A percentile compares a stretch with the other conserved stretches of the same genome.
Evolutionary conservation across 345 rosid species (phyloP).

Genomic region (Turritis glabra): DNA sequence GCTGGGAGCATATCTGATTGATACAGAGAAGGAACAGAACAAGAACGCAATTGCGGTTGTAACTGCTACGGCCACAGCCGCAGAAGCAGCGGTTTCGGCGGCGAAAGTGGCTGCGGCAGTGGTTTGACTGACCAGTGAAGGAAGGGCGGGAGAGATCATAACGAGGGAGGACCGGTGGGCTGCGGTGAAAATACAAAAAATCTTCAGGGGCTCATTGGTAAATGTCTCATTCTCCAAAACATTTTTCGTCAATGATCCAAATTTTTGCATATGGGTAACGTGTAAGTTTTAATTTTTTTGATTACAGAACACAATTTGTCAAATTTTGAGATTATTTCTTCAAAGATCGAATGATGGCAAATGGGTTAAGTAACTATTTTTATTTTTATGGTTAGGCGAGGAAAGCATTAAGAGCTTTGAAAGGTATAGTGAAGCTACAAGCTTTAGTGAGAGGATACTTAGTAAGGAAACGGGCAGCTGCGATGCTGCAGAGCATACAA

Average conservation of each 20-base stretch:
- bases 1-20: slow-evolving; percentile 45
- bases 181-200: slow-evolving; percentile 57
- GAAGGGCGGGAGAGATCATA: slow-evolving; percentile 37
- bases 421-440: slow-evolving; percentile 76
- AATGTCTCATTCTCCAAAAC: background rate
- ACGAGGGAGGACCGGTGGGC: slow-evolving; percentile 51
- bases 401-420: slow-evolving; percentile 77
- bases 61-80: slow-evolving; percentile 52
- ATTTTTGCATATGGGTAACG: too few relatives aligned
- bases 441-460: slow-evolving; percentile 82
- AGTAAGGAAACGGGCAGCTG: slow-evolving; percentile 66
- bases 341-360: background rate
- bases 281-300: too few relatives aligned
- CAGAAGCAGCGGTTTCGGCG: slow-evolving; percentile 57
- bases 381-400: slow-evolving; percentile 50
- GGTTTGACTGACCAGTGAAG: slow-evolving; percentile 49
- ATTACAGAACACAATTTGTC: too few relatives aligned
- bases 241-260: background rate
- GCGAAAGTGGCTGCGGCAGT: slow-evolving; percentile 58
- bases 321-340: too few relatives aligned
- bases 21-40: slow-evolving; percentile 54
- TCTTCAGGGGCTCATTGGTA: slow-evolving; percentile 72
- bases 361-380: background rate
- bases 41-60: slow-evolving; percentile 61
- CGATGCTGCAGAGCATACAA: slow-evolving; percentile 68